Evolutionary conservation across 2,329 filamentous ascomycete genomes (phyloP).

Genomic region (Fusarium solani-melongenae): DNA sequence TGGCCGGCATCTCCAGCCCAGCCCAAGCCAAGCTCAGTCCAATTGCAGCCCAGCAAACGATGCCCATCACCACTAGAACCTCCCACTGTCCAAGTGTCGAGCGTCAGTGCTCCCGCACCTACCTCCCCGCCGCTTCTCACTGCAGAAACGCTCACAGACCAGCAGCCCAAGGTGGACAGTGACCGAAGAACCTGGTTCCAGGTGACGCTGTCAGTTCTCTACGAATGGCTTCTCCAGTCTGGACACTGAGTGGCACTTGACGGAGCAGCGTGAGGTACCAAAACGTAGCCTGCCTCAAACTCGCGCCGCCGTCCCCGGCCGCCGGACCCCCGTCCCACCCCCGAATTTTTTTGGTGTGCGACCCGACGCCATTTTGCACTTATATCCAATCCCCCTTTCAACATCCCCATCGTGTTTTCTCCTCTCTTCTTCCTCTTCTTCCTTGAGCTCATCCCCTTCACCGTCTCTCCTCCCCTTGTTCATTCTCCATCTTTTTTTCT

Average conservation of each 20-base stretch:
- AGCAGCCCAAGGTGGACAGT: conserved; percentile 11
- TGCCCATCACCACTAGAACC: background rate
- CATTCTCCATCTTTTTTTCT: background rate
- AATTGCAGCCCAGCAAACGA: conserved; percentile 27
- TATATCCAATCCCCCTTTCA: conserved; percentile 40
- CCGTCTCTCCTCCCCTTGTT: conserved; percentile 11
- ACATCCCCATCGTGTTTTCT: conserved; percentile 20
- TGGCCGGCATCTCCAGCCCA: conserved; percentile 6
- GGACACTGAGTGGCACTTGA: background rate
- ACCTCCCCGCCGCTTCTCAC: conserved; percentile 3
- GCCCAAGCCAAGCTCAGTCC: conserved; percentile 13
- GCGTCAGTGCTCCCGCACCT: conserved; percentile 28
- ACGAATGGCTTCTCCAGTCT: conserved; percentile 24
- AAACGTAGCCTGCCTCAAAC: conserved; percentile 4
- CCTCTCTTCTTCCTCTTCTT: conserved; percentile 9
- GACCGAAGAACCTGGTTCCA: conserved; percentile 5
- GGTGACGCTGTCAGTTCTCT: conserved; percentile 5
- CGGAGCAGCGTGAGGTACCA: background rate
- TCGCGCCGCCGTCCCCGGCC: conserved; percentile 2
- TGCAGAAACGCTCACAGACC: conserved; percentile 38
- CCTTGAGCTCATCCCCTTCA: conserved; percentile 17
- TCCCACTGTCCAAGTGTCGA: conserved; percentile 4
- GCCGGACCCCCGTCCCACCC: conserved; percentile 20
- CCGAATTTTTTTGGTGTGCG: conserved; percentile 28
- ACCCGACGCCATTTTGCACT: conserved; percentile 34